A percentile compares a stretch with the other conserved stretches of the same genome.
Conservation (phyloP, 176 grass and related monocot species). For the Avena atlantica region DNA sequence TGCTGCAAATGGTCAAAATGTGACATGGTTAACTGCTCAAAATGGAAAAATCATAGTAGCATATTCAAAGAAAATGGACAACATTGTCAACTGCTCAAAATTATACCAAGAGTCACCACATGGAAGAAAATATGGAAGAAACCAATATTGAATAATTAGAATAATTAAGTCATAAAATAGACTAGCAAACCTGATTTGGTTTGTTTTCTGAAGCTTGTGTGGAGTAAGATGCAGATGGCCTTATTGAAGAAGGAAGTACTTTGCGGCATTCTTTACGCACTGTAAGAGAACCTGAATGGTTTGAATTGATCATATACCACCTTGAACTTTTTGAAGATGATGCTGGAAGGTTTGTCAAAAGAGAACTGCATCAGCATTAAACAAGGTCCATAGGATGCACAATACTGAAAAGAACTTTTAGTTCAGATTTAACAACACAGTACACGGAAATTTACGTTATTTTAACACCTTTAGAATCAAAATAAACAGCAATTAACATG, state of each 20-base stretch:
- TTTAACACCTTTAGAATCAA: constrained; percentile 10
- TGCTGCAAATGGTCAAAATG: constrained; percentile 1
- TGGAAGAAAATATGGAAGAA: constrained; percentile 24
- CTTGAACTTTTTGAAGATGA: constrained; percentile 46
- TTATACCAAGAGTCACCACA: constrained; percentile 11
- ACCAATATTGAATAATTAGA: background rate
- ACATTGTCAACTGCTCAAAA: background rate
- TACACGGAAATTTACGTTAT: constrained; percentile 9
- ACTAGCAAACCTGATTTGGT: constrained; percentile 71
- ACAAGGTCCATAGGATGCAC: background rate
- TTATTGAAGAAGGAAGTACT: constrained; percentile 49
- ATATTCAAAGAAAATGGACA: constrained; percentile 7
- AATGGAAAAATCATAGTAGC: background rate
- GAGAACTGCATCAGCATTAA: constrained; percentile 29
- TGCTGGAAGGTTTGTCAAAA: constrained; percentile 45
- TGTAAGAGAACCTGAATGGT: constrained; percentile 42
- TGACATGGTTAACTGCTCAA: constrained; percentile 2
- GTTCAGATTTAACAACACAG: constrained; percentile 28
- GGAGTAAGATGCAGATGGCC: constrained; percentile 80
- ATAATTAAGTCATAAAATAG: constrained; percentile 12
- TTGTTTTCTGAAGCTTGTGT: constrained; percentile 70
- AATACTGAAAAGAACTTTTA: background rate
- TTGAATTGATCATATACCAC: constrained; percentile 57
- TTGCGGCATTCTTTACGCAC: constrained; percentile 34
- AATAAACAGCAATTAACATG: background rate